These are phyloP conservation scores for Aspergillus amoenus DNA, from an alignment of 2,329 filamentous ascomycete genomes.

Conservation along the genomic window DNA sequence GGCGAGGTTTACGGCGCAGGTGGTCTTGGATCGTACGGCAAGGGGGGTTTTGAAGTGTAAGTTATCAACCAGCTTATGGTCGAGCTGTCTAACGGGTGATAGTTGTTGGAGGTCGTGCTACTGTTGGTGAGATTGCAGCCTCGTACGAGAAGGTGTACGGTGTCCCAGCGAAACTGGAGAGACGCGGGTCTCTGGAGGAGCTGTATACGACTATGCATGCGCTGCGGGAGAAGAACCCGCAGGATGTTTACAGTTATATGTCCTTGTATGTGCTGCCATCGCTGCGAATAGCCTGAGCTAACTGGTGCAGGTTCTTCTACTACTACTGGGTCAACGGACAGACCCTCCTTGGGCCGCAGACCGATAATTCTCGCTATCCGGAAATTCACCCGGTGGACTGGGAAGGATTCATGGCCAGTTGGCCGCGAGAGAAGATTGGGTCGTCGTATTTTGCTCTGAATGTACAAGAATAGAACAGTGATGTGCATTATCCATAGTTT, in stretches of 20 bases:
- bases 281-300: not conserved
- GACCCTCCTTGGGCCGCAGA: slow-evolving; percentile 6
- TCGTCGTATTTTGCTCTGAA: not conserved
- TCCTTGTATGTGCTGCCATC: slow-evolving; percentile 2
- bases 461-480: not conserved
- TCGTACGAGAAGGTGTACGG: slow-evolving; percentile 28
- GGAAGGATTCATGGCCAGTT: not conserved
- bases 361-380: slow-evolving; percentile 8
- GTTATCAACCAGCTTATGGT: not conserved
- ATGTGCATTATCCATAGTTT: too few relatives aligned
- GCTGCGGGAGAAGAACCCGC: slow-evolving; percentile 13
- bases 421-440: not conserved
- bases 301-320: slow-evolving; percentile 15
- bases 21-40: slow-evolving; percentile 25
- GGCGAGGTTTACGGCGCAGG: slow-evolving; percentile 37
- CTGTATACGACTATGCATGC: slow-evolving; percentile 28
- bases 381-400: not conserved
- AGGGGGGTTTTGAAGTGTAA: slow-evolving; percentile 12
- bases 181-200: slow-evolving; percentile 28
- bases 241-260: slow-evolving; percentile 18
- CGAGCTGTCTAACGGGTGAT: not conserved
- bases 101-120: slow-evolving; percentile 35
- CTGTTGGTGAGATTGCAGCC: slow-evolving; percentile 24
- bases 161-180: slow-evolving; percentile 19
- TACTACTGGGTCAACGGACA: slow-evolving; percentile 20